These are phyloP conservation scores for Zanthoxylum bungeanum DNA, from an alignment of 345 rosid species.

Conservation along the genomic window DNA sequence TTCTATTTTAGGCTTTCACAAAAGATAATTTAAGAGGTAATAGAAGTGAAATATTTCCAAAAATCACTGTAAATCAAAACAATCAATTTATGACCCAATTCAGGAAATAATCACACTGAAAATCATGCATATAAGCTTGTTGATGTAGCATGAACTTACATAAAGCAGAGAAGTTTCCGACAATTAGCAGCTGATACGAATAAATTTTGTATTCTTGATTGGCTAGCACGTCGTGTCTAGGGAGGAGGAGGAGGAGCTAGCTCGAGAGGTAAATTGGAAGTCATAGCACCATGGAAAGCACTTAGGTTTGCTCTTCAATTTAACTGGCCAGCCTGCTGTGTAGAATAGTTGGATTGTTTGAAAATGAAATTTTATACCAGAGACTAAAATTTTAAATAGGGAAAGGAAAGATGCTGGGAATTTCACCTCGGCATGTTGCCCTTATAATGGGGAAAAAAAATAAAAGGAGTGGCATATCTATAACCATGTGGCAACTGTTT, in stretches of 20 bases:
- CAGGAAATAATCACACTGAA: neutral
- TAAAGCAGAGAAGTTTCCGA: constrained; percentile 9
- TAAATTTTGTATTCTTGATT: constrained; percentile 9
- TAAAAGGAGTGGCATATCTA: constrained; percentile 33
- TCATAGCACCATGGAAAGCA: neutral
- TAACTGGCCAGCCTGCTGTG: too few species aligned
- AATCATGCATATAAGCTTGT: neutral
- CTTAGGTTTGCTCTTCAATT: constrained; percentile 6
- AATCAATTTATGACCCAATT: neutral
- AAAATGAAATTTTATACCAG: constrained; percentile 15
- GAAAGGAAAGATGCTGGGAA: constrained; percentile 31
- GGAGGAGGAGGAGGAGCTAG: constrained; percentile 17
- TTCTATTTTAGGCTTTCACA: neutral
- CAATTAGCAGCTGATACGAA: constrained; percentile 10
- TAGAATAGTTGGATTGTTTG: neutral
- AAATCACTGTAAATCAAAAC: neutral
- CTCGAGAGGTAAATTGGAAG: too few species aligned
- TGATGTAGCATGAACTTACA: constrained; percentile 25
- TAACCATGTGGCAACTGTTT: constrained; percentile 20
- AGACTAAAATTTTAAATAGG: constrained; percentile 9
- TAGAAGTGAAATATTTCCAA: neutral
- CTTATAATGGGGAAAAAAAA: constrained; percentile 16
- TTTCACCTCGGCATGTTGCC: constrained; percentile 23
- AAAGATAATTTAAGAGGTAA: neutral
- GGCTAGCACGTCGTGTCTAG: neutral